Conservation (phyloP, 192 early-diverging fungal species). For the Phycomyces blakesleeanus region DNA sequence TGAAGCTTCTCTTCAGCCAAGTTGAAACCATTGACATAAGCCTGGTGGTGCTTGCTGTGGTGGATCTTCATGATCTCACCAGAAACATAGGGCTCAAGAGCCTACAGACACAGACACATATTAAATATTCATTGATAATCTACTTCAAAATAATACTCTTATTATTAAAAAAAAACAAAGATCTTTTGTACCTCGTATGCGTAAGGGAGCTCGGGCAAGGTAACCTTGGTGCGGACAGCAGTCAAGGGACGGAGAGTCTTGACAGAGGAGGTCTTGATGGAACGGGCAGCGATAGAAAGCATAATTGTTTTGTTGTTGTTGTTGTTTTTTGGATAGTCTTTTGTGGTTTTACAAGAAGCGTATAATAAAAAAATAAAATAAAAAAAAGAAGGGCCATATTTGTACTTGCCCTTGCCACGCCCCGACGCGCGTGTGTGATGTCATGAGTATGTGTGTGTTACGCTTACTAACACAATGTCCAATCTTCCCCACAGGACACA, state of each 20-base stretch:
- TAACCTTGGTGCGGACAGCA: constrained; percentile 59
- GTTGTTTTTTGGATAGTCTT: no score
- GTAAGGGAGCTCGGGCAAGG: constrained; percentile 86
- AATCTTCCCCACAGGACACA: no score
- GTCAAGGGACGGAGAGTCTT: constrained; percentile 28
- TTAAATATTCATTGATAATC: no score
- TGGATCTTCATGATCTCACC: constrained; percentile 94
- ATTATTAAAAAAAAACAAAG: not conserved
- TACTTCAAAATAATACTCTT: no score
- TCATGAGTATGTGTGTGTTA: no score
- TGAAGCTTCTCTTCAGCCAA: constrained; percentile 88
- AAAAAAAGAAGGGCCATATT: not conserved
- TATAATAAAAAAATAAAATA: not conserved
- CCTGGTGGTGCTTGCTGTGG: constrained; percentile 92
- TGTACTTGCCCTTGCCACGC: no score
- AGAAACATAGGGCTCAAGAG: constrained; percentile 90
- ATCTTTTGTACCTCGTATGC: constrained; percentile 63
- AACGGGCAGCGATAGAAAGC: constrained; percentile 36
- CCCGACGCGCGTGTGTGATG: no score
- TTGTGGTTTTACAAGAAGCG: no score
- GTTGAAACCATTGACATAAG: constrained; percentile 87
- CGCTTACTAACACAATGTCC: no score
- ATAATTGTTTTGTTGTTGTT: constrained; percentile 20
- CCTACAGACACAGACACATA: no score
- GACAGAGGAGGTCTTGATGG: constrained; percentile 24